Percentiles rank a stretch among this genome's conserved stretches.
These are phyloP conservation scores for Fusarium penzigii DNA, from an alignment of 2,329 filamentous ascomycete genomes.

Conservation along the genomic window DNA sequence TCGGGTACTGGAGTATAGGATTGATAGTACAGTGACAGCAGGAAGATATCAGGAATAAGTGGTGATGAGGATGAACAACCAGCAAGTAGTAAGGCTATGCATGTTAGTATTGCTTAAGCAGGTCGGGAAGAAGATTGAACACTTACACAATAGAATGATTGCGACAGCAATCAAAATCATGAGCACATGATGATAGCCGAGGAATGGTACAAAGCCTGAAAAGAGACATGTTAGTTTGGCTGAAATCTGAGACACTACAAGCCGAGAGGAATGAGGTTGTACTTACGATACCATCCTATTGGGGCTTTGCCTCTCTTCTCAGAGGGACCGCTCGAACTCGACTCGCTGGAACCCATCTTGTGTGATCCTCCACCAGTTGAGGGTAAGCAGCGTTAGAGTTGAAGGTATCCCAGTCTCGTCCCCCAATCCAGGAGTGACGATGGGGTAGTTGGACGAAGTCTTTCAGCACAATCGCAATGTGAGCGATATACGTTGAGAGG, in stretches of 20 bases:
- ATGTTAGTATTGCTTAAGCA: constrained; percentile 7
- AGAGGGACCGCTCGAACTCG: constrained; percentile 29
- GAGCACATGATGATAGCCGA: constrained; percentile 81
- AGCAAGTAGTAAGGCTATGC: constrained; percentile 80
- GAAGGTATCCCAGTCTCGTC: constrained; percentile 24
- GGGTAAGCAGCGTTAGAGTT: constrained; percentile 12
- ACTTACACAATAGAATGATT: constrained; percentile 92
- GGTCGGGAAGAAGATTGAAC: neutral
- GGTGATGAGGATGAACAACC: constrained; percentile 97
- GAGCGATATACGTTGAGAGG: too few relatives aligned
- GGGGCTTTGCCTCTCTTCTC: constrained; percentile 40
- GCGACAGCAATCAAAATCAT: constrained; percentile 95
- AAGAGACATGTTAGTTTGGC: constrained; percentile 20
- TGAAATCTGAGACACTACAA: constrained; percentile 13
- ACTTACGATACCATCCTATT: constrained; percentile 53
- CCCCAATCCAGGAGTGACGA: constrained; percentile 26
- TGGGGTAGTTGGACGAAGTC: constrained; percentile 1
- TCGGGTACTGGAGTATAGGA: constrained; percentile 79
- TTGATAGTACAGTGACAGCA: constrained; percentile 97
- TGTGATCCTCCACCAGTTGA: constrained; percentile 16
- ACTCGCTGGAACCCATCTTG: constrained; percentile 27
- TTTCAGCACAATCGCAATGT: too few relatives aligned
- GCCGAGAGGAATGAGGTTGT: constrained; percentile 9
- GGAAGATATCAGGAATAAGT: constrained; percentile 91
- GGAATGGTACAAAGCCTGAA: constrained; percentile 65